Evolutionary conservation across 1,139 yeast genomes (phyloP), one percentile per base, ranked within the genome.

Genomic region (Pichia kudriavzevii): DNA sequence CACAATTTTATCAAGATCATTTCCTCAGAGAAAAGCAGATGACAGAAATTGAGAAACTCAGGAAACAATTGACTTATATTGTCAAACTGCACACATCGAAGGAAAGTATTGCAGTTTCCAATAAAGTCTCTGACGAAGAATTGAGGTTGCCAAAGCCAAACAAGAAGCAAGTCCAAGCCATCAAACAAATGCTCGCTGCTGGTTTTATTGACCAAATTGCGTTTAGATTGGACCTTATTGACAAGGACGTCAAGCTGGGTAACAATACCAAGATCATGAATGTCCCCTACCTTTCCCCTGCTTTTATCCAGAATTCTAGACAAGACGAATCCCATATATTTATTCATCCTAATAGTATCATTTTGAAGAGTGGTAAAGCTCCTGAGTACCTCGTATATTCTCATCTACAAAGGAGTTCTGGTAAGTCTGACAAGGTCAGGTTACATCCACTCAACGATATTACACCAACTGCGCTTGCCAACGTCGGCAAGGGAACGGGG

Each of bases 131-230:
- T 7, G 67, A 63, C n/a, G 58, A 64, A 16, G 74, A 76, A 7
- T 47, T 73, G 44, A 79, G 76, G 50, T 62, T 85, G 20, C 72
- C 68, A 0, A 75, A 84, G 8, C 98, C 98, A 0, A 59, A 68
- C 8, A 69, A 72, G 32, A 56, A 61, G 12, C 98, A 93, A 60
- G 55, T 85, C 9, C 70, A 75, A 36, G 81, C 94, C 1, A 61
- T 93, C 45, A 88, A 87, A 52, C 98, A 93, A 58, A 88, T 93
- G 77, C 66, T 91, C 8, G 75, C 95, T 3, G 79, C 96, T 0
- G 98, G 98, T 0, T 93, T 84, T 50, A 67, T 91, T 32, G 98
- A 93, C 55, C 95, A 84, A 52, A 72, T 91, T 14, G 94, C 95
- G 1, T 72, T 84, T 11, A 67, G 97, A 43, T 91, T 84, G 0